These are phyloP conservation scores for Zymoseptoria brevis DNA, from an alignment of 2,329 filamentous ascomycete species.

Conservation along the genomic window DNA sequence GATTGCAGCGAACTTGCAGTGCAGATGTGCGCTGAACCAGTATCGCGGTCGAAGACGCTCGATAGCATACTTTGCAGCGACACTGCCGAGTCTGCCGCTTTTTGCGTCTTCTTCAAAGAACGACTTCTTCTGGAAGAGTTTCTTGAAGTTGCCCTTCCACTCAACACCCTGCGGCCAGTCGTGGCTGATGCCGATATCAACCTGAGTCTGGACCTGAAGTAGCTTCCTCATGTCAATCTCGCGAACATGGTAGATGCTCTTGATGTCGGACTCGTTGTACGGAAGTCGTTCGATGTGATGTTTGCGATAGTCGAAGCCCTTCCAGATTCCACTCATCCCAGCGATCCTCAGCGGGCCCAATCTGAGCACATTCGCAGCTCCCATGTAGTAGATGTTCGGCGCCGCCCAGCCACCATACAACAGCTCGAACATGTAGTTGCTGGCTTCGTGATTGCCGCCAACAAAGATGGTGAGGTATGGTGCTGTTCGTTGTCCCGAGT, in stretches of 20 bases:
- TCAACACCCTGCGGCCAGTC: conserved; percentile 90
- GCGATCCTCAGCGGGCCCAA: conserved; percentile 81
- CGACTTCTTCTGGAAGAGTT: conserved; percentile 65
- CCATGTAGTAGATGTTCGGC: conserved; percentile 94
- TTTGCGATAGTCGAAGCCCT: conserved; percentile 77
- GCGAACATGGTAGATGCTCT: conserved; percentile 79
- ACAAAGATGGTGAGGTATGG: conserved; percentile 90
- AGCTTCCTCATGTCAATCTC: conserved; percentile 89
- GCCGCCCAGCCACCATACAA: conserved; percentile 97
- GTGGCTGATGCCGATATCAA: conserved; percentile 87
- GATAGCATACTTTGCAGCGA: conserved; percentile 71
- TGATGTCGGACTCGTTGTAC: conserved; percentile 68
- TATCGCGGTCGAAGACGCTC: conserved; percentile 71
- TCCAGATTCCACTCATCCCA: conserved; percentile 91
- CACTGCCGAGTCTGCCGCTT: conserved; percentile 67
- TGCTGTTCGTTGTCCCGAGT: conserved; percentile 66
- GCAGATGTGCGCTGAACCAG: conserved; percentile 89
- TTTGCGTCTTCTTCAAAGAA: conserved; percentile 68
- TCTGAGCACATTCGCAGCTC: conserved; percentile 79
- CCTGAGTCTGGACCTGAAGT: conserved; percentile 72
- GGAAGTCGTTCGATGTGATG: conserved; percentile 79
- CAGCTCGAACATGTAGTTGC: conserved; percentile 81
- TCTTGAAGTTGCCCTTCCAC: conserved; percentile 60
- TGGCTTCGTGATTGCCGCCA: conserved; percentile 91
- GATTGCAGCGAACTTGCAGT: conserved; percentile 72